Percentiles rank a stretch among this genome's conserved stretches.
phyloP scores from a whole-genome alignment of 176 grass and related monocot genomes.

The Alopecurus myosuroides region DNA sequence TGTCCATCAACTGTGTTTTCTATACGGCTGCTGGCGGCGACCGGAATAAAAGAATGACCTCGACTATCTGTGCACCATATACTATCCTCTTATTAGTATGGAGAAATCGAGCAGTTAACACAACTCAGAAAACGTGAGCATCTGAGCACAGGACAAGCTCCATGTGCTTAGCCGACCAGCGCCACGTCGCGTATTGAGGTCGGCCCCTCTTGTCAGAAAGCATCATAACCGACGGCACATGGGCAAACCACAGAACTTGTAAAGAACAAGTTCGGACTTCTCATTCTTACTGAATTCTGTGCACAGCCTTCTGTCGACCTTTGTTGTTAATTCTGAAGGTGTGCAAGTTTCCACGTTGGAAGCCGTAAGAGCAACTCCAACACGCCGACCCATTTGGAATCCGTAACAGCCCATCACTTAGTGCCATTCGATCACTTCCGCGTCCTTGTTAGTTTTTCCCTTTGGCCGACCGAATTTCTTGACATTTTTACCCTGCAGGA shows the following conservation, averaged over 20 bases:
- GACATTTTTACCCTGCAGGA: constrained; percentile 65
- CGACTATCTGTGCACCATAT: neutral
- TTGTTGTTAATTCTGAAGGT: neutral
- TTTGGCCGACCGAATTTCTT: constrained; percentile 67
- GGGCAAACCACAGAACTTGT: too few species aligned
- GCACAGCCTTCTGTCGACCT: neutral
- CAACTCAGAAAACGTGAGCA: neutral
- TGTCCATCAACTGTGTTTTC: neutral
- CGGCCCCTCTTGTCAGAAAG: neutral
- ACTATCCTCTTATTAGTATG: neutral
- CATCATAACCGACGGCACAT: too few species aligned
- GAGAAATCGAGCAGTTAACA: neutral
- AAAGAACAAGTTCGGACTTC: too few species aligned
- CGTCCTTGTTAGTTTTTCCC: constrained; percentile 20
- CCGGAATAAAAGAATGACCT: neutral
- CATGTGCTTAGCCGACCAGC: neutral
- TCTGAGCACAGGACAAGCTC: neutral
- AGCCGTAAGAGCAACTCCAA: neutral
- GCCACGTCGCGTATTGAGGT: neutral
- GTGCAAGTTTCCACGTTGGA: neutral
- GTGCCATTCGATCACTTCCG: constrained; percentile 48
- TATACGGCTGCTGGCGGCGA: neutral
- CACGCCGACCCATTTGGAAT: too few species aligned
- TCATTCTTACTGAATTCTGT: constrained; percentile 5
- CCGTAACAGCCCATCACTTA: neutral